Percentiles rank a stretch among this genome's conserved stretches.
Conservation (phyloP, 75 land plant species). For the Cryptomeria japonica region DNA sequence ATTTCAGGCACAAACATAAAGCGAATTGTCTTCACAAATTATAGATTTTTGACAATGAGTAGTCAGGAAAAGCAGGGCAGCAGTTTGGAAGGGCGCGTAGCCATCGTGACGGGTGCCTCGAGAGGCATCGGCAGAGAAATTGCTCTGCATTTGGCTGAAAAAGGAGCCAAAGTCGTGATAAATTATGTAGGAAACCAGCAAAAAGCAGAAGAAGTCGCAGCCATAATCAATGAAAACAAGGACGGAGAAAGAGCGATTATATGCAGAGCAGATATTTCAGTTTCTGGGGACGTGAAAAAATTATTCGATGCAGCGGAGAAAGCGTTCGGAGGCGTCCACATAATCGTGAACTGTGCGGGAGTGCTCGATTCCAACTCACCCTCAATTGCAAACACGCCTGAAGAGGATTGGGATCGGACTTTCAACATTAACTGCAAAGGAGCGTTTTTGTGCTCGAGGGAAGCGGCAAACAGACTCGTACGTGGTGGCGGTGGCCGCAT, state of each 20-base stretch:
- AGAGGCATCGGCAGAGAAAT: conserved; percentile 76
- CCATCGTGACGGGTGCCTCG: conserved; percentile 83
- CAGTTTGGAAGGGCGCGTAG: conserved; percentile 37
- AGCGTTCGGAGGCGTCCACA: conserved; percentile 33
- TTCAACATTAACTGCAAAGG: conserved; percentile 52
- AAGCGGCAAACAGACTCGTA: not conserved
- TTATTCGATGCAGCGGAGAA: conserved; percentile 64
- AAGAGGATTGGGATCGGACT: conserved; percentile 47
- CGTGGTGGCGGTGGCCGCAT: conserved; percentile 40
- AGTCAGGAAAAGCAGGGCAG: too few species aligned
- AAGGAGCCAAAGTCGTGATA: conserved; percentile 68
- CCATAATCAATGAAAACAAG: conserved; percentile 31
- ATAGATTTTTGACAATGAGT: too few species aligned
- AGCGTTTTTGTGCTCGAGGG: conserved; percentile 22
- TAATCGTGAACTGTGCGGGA: conserved; percentile 42
- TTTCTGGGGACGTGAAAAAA: conserved; percentile 41
- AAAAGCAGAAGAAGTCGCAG: conserved; percentile 44
- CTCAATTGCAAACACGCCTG: conserved; percentile 33
- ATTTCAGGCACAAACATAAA: too few species aligned
- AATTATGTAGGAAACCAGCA: conserved; percentile 42
- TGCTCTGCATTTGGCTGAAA: conserved; percentile 50
- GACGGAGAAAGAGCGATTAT: conserved; percentile 31
- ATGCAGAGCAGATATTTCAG: conserved; percentile 47
- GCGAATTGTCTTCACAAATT: too few species aligned
- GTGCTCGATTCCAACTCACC: conserved; percentile 39